phyloP scores from a whole-genome alignment of 148 eudicot genomes.

The Chenopodium berlandieri region DNA sequence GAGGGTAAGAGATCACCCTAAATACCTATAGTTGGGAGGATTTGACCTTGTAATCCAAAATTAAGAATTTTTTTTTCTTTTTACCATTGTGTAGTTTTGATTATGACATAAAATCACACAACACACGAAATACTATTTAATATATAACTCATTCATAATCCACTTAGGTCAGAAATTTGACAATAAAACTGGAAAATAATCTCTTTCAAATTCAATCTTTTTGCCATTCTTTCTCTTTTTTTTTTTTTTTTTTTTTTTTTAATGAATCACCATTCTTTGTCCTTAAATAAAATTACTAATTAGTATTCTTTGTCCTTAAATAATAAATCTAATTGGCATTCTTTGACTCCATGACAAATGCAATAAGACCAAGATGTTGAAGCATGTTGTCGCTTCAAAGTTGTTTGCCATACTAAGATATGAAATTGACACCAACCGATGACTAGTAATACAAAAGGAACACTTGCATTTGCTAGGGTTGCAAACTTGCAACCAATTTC shows the following conservation, averaged over 20 bases:
- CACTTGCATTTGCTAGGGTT: neutral
- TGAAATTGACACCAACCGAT: neutral
- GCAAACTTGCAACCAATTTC: neutral
- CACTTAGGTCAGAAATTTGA: neutral
- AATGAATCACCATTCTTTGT: neutral
- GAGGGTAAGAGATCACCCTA: no score
- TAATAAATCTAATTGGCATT: neutral
- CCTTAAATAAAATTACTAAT: neutral
- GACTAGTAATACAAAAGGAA: neutral
- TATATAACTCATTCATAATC: neutral
- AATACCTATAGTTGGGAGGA: no score
- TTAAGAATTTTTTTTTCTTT: no score
- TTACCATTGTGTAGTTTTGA: neutral
- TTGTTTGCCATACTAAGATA: constrained; percentile 14
- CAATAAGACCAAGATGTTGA: neutral
- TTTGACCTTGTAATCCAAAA: no score
- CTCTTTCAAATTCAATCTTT: neutral
- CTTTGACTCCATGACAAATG: neutral
- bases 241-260: no score
- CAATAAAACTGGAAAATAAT: neutral
- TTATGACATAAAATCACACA: neutral
- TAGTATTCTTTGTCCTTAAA: neutral
- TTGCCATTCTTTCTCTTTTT: neutral
- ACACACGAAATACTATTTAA: neutral
- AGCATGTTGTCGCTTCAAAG: constrained; percentile 7